Evolutionary conservation across 2,329 filamentous ascomycete genomes (phyloP), one percentile per base, ranked within the genome.

Genomic region (Mollisiaceae sp.): DNA sequence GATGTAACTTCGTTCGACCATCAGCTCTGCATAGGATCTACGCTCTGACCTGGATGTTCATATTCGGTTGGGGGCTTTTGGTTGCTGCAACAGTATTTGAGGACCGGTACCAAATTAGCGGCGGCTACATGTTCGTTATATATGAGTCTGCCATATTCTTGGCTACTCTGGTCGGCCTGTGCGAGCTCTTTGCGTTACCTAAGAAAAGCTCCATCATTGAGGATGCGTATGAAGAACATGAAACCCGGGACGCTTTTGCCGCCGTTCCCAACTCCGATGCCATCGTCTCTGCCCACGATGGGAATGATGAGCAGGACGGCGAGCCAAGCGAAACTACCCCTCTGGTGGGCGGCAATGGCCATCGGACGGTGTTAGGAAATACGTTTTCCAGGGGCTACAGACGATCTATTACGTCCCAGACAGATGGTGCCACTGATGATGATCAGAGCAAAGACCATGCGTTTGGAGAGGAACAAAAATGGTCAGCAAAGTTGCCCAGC

Each of bases 1-100:
- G 91, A 1, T 91, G 92, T 18, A 90, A 93, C 73, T 91, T 89
- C 67, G 86, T 91, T 57, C 86, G 94, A 15, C 94, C 95, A 1
- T 95, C 91, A 20, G 94, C 94, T 4, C 86, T 98, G 8, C 92
- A 96, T 65, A 86, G 94, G 22, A 86, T 89, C 5, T 97, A 95
- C 77, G 85, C 87, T 59, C 83, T 94, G 54, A 85, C 96, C 11
- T 98, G 95, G 94, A 83, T 97, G 55, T 97, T 94, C 75, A 76
- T 86, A 38, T 77, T 93, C 0, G 86, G 87, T 45, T 98, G 94
- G 89, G 79, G 85, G 1, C 72, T 91, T 47, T 84, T 97, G 63
- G 86, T 97, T 15, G 81, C 85, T 54, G 84, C 89, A 47, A 91
- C 93, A 0, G 86, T 97, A 3, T 86, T 89, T n/a, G 91, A 93